Evolutionary conservation across 1,139 yeast genomes (phyloP).

Genomic region (Pichia terricola): DNA sequence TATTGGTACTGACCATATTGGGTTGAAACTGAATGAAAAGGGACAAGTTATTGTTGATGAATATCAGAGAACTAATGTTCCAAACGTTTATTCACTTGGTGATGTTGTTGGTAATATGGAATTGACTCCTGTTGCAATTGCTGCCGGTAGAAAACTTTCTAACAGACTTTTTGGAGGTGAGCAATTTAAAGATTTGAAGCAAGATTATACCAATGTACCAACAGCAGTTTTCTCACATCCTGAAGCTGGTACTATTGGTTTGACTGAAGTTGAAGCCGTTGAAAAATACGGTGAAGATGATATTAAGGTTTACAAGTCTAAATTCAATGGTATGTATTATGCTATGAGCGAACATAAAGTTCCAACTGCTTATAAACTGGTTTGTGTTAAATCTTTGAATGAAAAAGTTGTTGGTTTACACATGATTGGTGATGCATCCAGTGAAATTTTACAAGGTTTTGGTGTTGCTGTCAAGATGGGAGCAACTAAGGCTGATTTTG

Average conservation of each 20-base stretch:
- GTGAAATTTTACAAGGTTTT: conserved; percentile 94
- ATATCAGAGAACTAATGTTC: conserved; percentile 70
- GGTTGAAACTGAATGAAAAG: conserved; percentile 49
- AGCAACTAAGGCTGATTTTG: conserved; percentile 93
- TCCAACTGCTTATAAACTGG: conserved; percentile 79
- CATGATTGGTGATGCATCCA: conserved; percentile 78
- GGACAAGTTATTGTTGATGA: conserved; percentile 71
- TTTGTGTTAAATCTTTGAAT: conserved; percentile 59
- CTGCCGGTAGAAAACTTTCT: conserved; percentile 91
- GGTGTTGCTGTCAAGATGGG: conserved; percentile 98
- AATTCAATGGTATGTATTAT: conserved; percentile 86
- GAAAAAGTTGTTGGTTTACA: conserved; percentile 96
- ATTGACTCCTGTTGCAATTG: conserved; percentile 96
- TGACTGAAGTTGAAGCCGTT: conserved; percentile 68
- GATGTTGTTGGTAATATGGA: conserved; percentile 89
- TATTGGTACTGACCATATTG: conserved; percentile 68
- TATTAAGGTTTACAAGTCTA: conserved; percentile 71
- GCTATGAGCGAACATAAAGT: conserved; percentile 80
- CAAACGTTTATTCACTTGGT: conserved; percentile 76
- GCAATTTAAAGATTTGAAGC: conserved; percentile 55
- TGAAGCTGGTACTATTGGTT: conserved; percentile 90
- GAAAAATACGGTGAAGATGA: conserved; percentile 72
- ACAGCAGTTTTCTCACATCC: conserved; percentile 94
- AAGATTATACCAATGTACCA: conserved; percentile 80
- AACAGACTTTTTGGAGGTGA: conserved; percentile 85